These are phyloP conservation scores for Fusarium virguliforme DNA, from an alignment of 2,329 filamentous ascomycete genomes.

Conservation along the genomic window DNA sequence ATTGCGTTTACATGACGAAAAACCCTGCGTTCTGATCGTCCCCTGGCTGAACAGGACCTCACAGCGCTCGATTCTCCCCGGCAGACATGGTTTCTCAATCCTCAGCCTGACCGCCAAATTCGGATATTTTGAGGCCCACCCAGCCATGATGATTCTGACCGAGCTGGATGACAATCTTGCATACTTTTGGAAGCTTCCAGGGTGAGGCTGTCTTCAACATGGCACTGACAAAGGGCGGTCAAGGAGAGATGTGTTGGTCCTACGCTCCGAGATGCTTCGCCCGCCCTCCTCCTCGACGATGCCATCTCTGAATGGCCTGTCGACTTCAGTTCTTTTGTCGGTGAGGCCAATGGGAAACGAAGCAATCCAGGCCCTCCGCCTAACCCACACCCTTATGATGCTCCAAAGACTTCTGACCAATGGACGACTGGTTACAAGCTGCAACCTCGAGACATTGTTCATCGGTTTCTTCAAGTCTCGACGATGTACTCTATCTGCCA, in stretches of 20 bases:
- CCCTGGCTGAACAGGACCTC: not conserved
- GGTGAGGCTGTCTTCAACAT: conserved; percentile 20
- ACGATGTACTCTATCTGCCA: conserved; percentile 11
- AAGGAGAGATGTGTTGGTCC: not conserved
- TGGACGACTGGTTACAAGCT: conserved; percentile 3
- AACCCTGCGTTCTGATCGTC: not conserved
- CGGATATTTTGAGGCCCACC: conserved; percentile 25
- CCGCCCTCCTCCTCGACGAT: not conserved
- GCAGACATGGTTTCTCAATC: not conserved
- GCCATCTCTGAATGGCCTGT: conserved; percentile 16
- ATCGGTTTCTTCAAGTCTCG: conserved; percentile 11
- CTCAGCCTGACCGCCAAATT: not conserved
- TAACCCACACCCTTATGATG: conserved; percentile 26
- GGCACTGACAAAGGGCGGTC: conserved; percentile 30
- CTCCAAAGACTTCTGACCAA: conserved; percentile 7
- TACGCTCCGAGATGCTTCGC: not conserved
- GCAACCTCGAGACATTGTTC: conserved; percentile 11
- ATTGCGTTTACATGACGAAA: not conserved
- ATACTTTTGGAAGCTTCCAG: not conserved
- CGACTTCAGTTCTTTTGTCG: not conserved
- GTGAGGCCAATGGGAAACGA: conserved; percentile 4
- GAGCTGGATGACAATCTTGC: not conserved
- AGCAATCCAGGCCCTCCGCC: not conserved
- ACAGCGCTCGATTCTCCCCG: not conserved
- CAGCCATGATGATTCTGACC: not conserved